Percentiles rank a stretch among this genome's conserved stretches.
These are phyloP conservation scores for Sarcocystis neurona DNA, from an alignment of 169 alveolate species.

Conservation along the genomic window DNA sequence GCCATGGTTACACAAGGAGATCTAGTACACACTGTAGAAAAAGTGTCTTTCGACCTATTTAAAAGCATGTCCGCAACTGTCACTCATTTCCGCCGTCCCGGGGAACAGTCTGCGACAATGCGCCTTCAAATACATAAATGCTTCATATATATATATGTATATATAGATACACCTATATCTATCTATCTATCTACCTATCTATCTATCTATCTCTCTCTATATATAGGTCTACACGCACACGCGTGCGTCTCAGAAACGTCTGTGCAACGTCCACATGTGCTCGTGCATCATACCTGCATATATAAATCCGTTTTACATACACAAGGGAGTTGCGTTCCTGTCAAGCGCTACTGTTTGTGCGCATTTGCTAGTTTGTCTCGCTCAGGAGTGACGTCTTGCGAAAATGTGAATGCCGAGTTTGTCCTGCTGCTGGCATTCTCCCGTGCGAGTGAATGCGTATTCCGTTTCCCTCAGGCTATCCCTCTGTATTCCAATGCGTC, in stretches of 20 bases:
- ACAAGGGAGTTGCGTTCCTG: too few relatives aligned
- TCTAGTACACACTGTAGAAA: too few relatives aligned
- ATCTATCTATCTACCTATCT: not conserved
- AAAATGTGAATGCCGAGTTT: too few relatives aligned
- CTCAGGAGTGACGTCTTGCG: too few relatives aligned
- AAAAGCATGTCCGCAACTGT: too few relatives aligned
- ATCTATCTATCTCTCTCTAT: not conserved
- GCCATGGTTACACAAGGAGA: too few relatives aligned
- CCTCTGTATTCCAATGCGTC: slow-evolving; percentile 16
- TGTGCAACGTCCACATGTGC: not conserved
- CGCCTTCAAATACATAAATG: not conserved
- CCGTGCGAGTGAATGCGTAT: not conserved
- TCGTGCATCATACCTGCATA: not conserved
- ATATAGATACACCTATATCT: not conserved
- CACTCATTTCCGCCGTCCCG: too few relatives aligned
- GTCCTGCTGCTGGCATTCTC: not conserved
- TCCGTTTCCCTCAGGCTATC: not conserved
- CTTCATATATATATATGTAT: not conserved
- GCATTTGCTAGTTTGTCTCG: too few relatives aligned
- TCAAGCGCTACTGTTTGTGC: too few relatives aligned
- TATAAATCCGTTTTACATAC: too few relatives aligned
- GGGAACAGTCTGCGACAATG: too few relatives aligned
- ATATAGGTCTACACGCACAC: not conserved
- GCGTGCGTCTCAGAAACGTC: not conserved
- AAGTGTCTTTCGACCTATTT: too few relatives aligned